Evolutionary conservation across 2,329 filamentous ascomycete species (phyloP).

Genomic region (Amauroascus niger): DNA sequence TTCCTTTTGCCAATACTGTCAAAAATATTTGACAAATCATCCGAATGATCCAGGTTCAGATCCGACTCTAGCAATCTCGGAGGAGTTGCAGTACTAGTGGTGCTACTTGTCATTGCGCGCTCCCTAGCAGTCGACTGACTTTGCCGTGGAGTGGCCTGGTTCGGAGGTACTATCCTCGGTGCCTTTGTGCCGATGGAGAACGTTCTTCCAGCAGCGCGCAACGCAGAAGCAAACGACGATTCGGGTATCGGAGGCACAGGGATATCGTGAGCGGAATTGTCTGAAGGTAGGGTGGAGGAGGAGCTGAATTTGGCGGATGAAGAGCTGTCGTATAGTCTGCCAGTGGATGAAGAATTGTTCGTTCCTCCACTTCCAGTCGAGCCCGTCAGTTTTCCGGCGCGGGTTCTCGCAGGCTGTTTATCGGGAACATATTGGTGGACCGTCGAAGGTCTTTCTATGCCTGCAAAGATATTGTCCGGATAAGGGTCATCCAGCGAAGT

Average conservation of each 20-base stretch:
- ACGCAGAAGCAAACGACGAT: slow-evolving; percentile 29
- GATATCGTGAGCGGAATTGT: slow-evolving; percentile 35
- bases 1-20: slow-evolving; percentile 35
- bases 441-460: slow-evolving; percentile 26
- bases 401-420: neutral
- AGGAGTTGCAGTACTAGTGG: slow-evolving; percentile 43
- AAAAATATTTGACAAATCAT: slow-evolving; percentile 46
- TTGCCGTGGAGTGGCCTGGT: slow-evolving; percentile 12
- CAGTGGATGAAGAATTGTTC: slow-evolving; percentile 40
- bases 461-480: slow-evolving; percentile 33
- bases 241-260: slow-evolving; percentile 35
- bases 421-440: slow-evolving; percentile 20
- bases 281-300: slow-evolving; percentile 47
- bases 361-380: slow-evolving; percentile 42
- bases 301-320: slow-evolving; percentile 45
- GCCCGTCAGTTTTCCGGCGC: slow-evolving; percentile 23
- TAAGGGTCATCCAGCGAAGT: slow-evolving; percentile 28
- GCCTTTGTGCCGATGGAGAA: slow-evolving; percentile 45
- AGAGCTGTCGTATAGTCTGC: slow-evolving; percentile 37
- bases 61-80: slow-evolving; percentile 43
- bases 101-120: slow-evolving; percentile 44
- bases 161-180: slow-evolving; percentile 25
- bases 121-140: slow-evolving; percentile 28
- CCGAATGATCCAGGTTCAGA: slow-evolving; percentile 33
- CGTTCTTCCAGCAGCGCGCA: slow-evolving; percentile 42